Evolutionary conservation across 2,329 filamentous ascomycete species (phyloP).

Genomic region (Pseudogymnoascus sp.): DNA sequence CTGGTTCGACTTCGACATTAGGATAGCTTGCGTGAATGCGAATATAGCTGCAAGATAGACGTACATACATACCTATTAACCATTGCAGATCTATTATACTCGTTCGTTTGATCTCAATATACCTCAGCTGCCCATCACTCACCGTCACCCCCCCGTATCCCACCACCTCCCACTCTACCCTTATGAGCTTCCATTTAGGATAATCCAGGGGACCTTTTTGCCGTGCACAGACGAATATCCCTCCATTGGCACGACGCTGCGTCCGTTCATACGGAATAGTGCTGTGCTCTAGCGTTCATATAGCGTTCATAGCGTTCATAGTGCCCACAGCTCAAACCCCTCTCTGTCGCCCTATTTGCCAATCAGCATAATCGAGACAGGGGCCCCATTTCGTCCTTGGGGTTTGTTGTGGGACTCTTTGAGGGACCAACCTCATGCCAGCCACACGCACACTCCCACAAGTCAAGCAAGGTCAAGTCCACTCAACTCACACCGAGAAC

Average conservation of each 20-base stretch:
- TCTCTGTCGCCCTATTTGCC: not conserved
- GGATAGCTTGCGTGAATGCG: not conserved
- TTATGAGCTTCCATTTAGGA: not conserved
- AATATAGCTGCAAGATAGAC: not conserved
- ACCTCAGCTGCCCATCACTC: not conserved
- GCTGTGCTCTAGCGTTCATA: not conserved
- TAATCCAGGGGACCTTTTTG: not conserved
- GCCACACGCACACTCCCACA: constrained; percentile 1
- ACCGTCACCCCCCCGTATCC: not conserved
- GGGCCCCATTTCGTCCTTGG: not conserved
- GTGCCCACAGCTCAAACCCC: not conserved
- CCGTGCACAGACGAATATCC: not conserved
- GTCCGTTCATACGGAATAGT: not conserved
- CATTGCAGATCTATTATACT: not conserved
- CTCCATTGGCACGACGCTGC: not conserved
- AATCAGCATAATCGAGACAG: not conserved
- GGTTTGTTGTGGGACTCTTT: not conserved
- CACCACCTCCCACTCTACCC: not conserved
- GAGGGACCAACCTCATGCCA: not conserved
- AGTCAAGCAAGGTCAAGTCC: not conserved
- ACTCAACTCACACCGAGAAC: not conserved
- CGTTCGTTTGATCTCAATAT: not conserved
- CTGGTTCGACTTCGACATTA: not conserved
- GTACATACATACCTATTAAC: not conserved
- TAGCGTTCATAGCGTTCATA: not conserved